phyloP scores from a whole-genome alignment of 805 yeast species.

The Candida parachauliodes region DNA sequence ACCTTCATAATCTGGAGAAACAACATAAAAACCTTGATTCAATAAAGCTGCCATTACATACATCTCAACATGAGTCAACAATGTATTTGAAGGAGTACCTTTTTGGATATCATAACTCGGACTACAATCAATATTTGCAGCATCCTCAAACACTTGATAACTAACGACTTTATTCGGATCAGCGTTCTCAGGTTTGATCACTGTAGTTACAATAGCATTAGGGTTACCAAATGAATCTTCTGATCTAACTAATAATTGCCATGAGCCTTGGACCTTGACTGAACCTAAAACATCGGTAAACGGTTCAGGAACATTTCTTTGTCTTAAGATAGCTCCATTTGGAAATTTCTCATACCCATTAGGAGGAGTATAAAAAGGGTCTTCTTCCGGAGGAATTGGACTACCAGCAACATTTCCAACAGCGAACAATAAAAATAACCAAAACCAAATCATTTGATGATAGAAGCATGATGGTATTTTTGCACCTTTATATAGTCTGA shows the following conservation, averaged over 20 bases:
- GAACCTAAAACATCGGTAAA: constrained; percentile 17
- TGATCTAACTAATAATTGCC: constrained; percentile 21
- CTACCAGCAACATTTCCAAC: background rate
- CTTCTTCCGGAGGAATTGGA: constrained; percentile 14
- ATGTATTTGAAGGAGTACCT: constrained; percentile 13
- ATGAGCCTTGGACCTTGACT: constrained; percentile 18
- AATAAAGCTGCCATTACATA: constrained; percentile 17
- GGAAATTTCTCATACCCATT: constrained; percentile 17
- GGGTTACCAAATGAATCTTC: constrained; percentile 24
- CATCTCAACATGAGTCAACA: constrained; percentile 16
- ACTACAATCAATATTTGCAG: constrained; percentile 23
- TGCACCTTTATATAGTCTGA: too few species aligned
- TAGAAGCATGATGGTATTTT: too few species aligned
- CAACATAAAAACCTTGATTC: constrained; percentile 30
- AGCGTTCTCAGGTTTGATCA: constrained; percentile 27
- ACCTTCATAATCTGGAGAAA: constrained; percentile 35
- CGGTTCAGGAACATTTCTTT: constrained; percentile 17
- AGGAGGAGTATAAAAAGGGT: constrained; percentile 23
- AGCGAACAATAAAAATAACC: background rate
- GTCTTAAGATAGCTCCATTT: constrained; percentile 21
- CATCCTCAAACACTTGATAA: constrained; percentile 29
- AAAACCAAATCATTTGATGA: background rate
- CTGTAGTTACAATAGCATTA: constrained; percentile 22
- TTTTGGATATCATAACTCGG: constrained; percentile 21
- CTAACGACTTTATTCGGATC: constrained; percentile 23